Base-by-base conservation (phyloP, 2,329 filamentous ascomycete genomes). In the Colletotrichum shisoi region DNA sequence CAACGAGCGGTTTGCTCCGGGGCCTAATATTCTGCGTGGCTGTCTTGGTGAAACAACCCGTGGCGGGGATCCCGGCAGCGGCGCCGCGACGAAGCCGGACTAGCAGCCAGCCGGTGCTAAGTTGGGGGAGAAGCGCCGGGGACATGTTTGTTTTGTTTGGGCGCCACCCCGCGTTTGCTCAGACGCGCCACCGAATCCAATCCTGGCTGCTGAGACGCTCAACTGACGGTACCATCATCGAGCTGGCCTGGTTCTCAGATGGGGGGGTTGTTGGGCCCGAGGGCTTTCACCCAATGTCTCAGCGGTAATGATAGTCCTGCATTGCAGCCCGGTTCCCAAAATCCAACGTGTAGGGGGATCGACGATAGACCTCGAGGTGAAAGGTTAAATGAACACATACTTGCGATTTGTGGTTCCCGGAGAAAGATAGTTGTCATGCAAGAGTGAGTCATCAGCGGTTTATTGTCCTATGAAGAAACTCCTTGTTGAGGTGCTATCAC, bases 241-340 rank as follows among this genome's bases (percentile, higher is more conserved):
- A 57, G 40, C 19, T n/a, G 42, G 37, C 44, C 11, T 56, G 9
- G 51, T 42, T 54, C 57, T 53, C 62, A 24, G 56, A 40, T 61
- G 49, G 57, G 56, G 49, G 57, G 39, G 3, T 59, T 31, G n/a
- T 31, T 13, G 24, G 39, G 62, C 40, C 48, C 34, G 49, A 61
- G 31, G 15, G 31, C 39, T 7, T 19, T 31, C 11, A 15, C 17
- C n/a, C 42, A 9, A 9, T 17, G 42, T n/a, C 15, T n/a, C 42
- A 4, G 42, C n/a, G 42, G 42, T 7, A 45, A 45, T 8, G 42
- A n/a, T 45, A n/a, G 9, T 11, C n/a, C n/a, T 3, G 17, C n/a
- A 9, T 45, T 19, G 17, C n/a, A n/a, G n/a, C 17, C 19, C 15
- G 3, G n/a, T 17, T 51, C 12, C 15, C 5, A 15, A 15, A 4